Base-by-base conservation (phyloP, 108 stramenopile species). In the Schizochytrium sp. region DNA sequence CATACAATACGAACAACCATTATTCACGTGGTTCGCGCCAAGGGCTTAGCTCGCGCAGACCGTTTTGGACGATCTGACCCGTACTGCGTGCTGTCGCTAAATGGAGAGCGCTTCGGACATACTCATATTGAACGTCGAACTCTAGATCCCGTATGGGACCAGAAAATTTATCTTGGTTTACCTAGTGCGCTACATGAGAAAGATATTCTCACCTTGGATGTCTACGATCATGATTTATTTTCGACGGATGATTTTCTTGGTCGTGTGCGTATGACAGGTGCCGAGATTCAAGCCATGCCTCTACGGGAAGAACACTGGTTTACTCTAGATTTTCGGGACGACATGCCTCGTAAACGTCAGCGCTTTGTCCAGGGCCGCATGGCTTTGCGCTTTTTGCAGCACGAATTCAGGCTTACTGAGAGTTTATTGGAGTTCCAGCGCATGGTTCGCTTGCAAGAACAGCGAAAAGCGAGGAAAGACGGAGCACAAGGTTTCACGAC, bases 371-470 rank as follows among this genome's bases (percentile, higher is more conserved):
- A 83, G 28, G 76, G 76, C 47, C 49, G 40, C 13, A 1, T 83
- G 2, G 76, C 76, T 8, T 8, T 83, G 5, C 76, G 53, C 15
- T 40, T 83, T 7, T 53, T 83, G 53, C 76, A 55, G 28, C 76
- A 83, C 76, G 76, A 83, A 40, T 83, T 83, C 47, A 47, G 76
- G 12, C 28, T 83, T 8, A 83, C 76, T 5, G 76, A 83, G 76
- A 40, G 15, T 8, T n/a, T 83, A 13, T n/a, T 83, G 47, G 76
- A 83, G 50, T 83, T 83, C 47, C 76, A 83, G 40, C 50, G 50
- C 17, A 5, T 55, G 76, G 76, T 83, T 8, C 50, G 53, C 15
- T 53, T 49, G 10, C 76, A 83, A 83, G 8, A 83, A 12, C 15
- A 56, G 42, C 40, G 44, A 38, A 69, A 69, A 44, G 28, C 40